Evolutionary conservation across 306 rosid species (phyloP), one percentile per base, ranked within the genome.

Genomic region (Myrica gale): DNA sequence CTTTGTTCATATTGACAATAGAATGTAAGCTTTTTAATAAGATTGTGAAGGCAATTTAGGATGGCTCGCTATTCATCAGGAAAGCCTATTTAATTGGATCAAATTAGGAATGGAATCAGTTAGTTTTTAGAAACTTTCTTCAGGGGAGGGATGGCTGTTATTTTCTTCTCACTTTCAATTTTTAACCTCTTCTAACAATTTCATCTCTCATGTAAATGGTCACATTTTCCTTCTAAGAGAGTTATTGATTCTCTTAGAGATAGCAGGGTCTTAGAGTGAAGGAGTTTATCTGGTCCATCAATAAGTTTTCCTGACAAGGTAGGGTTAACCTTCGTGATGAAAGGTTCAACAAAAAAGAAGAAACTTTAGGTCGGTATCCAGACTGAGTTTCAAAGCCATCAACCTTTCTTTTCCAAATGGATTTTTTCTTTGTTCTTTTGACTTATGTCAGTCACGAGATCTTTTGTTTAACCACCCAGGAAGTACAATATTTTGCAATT

Each of bases 231-330:
- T 26, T 58, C 19, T 0, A 58, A 16, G 10, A 3, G 66, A 23
- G 66, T 56, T 56, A 3, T 10, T 9, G 69, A 16, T 16, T 4
- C 48, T 65, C 19, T 65, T 17, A 65, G 48, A 41, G 20, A 65
- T 41, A 65, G 15, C 21, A 15, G 48, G 17, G 47, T 39, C 20
- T 65, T 39, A 60, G 42, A 5, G 23, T 63, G 48, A 42, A 39
- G 47, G 69, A n/a, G 8, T 65, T 65, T 41, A 42, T 41, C 41
- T 65, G 20, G 69, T 65, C 69, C 46, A 16, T 37, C n/a, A 63
- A 16, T 16, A 39, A 37, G 69, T 63, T 41, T 41, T 65, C 68
- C 46, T 15, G 23, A 41, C 69, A 65, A 65, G 47, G 46, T 41
- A 65, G 12, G 48, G 48, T 42, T 4, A 13, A 15, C 5, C 5